A percentile compares a stretch with the other conserved stretches of the same genome.
Conservation (phyloP, 2,329 filamentous ascomycete genomes). For the Alternaria metachromatica region DNA sequence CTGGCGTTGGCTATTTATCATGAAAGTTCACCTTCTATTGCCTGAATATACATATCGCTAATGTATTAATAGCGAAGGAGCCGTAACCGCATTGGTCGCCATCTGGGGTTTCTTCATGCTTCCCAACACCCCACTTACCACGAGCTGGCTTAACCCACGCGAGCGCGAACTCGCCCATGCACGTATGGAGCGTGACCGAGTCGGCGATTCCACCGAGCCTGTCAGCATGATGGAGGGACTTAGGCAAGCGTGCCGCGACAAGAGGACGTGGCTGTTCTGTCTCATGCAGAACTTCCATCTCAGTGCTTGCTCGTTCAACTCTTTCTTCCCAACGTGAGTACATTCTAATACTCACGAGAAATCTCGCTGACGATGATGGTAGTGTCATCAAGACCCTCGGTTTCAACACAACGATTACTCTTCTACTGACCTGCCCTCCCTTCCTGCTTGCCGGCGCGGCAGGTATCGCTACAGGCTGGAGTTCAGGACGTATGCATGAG, state of each 20-base stretch:
- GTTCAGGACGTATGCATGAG: constrained; percentile 58
- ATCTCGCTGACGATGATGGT: neutral
- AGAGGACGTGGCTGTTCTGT: constrained; percentile 40
- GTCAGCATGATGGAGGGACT: constrained; percentile 38
- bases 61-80: constrained; percentile 30
- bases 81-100: constrained; percentile 33
- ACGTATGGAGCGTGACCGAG: constrained; percentile 55
- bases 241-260: constrained; percentile 36
- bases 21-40: constrained; percentile 28
- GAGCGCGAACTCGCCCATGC: constrained; percentile 52
- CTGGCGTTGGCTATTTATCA: constrained; percentile 51
- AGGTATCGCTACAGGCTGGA: constrained; percentile 58
- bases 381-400: constrained; percentile 48
- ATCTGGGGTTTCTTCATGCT: constrained; percentile 39
- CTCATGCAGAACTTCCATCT: constrained; percentile 42
- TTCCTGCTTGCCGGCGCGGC: constrained; percentile 56
- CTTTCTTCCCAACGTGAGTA: constrained; percentile 42
- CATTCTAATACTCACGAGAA: neutral
- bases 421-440: constrained; percentile 54
- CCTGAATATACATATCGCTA: neutral
- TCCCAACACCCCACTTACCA: constrained; percentile 45
- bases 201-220: constrained; percentile 50
- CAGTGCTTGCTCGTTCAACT: constrained; percentile 40
- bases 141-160: constrained; percentile 54
- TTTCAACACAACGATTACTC: constrained; percentile 45